Evolutionary conservation across 1,139 yeast species (phyloP).

Genomic region (Diutina pseudorugosa): DNA sequence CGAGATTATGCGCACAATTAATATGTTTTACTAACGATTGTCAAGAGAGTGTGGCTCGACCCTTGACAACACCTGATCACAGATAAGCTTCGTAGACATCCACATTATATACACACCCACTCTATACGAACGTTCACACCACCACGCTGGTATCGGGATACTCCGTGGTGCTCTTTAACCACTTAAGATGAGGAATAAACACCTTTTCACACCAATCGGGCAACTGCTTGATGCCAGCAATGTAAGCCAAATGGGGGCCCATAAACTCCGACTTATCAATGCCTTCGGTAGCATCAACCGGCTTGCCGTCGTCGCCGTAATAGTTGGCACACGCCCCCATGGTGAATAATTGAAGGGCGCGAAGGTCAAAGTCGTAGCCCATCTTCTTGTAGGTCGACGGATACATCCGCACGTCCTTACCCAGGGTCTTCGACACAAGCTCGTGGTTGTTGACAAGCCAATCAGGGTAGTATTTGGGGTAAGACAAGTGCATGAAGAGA

Average conservation of each 20-base stretch:
- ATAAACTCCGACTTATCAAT: not conserved
- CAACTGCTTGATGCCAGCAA: not conserved
- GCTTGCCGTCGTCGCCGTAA: not conserved
- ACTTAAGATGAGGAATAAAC: conserved; percentile 25
- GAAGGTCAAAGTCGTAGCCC: conserved; percentile 42
- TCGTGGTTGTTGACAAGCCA: conserved; percentile 34
- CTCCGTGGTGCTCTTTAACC: conserved; percentile 22
- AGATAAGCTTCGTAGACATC: not conserved
- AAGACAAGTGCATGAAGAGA: conserved; percentile 48
- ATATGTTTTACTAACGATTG: not conserved
- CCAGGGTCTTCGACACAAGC: conserved; percentile 6
- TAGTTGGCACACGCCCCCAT: conserved; percentile 25
- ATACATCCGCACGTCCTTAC: conserved; percentile 36
- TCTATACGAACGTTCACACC: not conserved
- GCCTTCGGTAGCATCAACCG: not conserved
- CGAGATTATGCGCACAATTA: no score
- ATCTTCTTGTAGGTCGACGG: conserved; percentile 25
- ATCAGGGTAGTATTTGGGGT: conserved; percentile 48
- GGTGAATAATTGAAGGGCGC: conserved; percentile 24
- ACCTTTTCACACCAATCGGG: conserved; percentile 22
- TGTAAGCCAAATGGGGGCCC: not conserved
- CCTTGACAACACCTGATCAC: no score
- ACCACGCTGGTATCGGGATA: not conserved
- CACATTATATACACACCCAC: not conserved
- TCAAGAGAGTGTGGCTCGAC: not conserved